These are phyloP conservation scores for Artemisia argyi DNA, from an alignment of 129 eudicot species.

Conservation along the genomic window DNA sequence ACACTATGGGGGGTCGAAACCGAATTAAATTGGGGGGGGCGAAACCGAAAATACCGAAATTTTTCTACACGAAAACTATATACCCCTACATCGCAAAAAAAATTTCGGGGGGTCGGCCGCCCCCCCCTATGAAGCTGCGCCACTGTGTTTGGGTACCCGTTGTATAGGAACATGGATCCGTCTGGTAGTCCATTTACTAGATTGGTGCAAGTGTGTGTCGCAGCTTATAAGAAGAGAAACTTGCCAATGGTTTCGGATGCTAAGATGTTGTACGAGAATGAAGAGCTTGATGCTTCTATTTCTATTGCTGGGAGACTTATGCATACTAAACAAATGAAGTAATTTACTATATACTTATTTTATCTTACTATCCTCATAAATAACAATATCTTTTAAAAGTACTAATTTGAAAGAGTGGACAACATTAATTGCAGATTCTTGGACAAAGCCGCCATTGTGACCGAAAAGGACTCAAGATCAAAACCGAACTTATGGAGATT, in stretches of 20 bases:
- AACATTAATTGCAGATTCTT: slow-evolving; percentile 51
- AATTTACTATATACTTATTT: not conserved
- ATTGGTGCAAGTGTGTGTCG: slow-evolving; percentile 50
- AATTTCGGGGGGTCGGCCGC: no score
- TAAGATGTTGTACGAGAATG: slow-evolving; percentile 45
- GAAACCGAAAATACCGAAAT: no score
- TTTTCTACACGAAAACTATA: no score
- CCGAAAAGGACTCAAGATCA: slow-evolving; percentile 48
- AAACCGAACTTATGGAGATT: slow-evolving; percentile 74
- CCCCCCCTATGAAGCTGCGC: no score
- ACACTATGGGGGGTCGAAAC: no score
- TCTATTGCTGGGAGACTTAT: slow-evolving; percentile 66
- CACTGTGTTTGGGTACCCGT: slow-evolving; percentile 36
- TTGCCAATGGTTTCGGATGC: slow-evolving; percentile 28
- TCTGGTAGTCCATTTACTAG: slow-evolving; percentile 58
- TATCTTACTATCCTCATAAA: not conserved
- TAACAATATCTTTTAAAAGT: not conserved
- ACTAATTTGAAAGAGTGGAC: not conserved
- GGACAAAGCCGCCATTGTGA: slow-evolving; percentile 89
- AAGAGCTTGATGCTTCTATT: slow-evolving; percentile 66
- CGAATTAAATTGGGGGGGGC: no score
- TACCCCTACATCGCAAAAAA: no score
- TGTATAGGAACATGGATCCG: slow-evolving; percentile 50
- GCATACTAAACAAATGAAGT: slow-evolving; percentile 50
- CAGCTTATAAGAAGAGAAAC: slow-evolving; percentile 52